Evolutionary conservation across 2,329 filamentous ascomycete species (phyloP).

Genomic region (Ceratocystiopsis sp.): DNA sequence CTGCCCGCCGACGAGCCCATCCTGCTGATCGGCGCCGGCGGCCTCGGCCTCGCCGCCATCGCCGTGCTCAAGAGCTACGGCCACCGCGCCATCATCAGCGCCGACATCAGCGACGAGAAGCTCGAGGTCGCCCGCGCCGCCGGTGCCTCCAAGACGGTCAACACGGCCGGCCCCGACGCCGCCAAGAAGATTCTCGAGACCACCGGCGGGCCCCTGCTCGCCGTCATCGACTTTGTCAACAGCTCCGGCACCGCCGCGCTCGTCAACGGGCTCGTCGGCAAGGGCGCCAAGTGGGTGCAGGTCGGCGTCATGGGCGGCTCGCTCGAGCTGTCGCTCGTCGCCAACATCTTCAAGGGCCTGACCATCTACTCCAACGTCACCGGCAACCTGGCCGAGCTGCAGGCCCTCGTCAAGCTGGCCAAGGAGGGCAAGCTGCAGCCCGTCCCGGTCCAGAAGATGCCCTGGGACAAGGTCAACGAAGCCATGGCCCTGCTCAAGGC

Average conservation of each 20-base stretch:
- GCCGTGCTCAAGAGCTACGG: conserved; percentile 2
- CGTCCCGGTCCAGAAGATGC: conserved; percentile 3
- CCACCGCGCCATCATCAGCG: conserved; percentile 1
- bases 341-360: conserved; percentile 5
- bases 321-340: conserved; percentile 2
- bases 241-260: conserved; percentile 2
- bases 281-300: conserved; percentile 6
- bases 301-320: conserved; percentile 6
- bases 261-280: conserved; percentile 3
- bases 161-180: conserved; percentile 3
- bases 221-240: conserved; percentile 7
- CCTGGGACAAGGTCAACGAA: conserved; percentile 3
- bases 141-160: conserved; percentile 10
- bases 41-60: conserved; percentile 4
- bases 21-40: conserved; percentile 3
- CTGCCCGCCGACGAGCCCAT: conserved; percentile 3
- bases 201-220: conserved; percentile 5
- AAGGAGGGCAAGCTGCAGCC: conserved; percentile 1
- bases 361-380: conserved; percentile 5
- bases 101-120: conserved; percentile 5
- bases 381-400: conserved; percentile 3
- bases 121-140: conserved; percentile 3
- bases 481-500: conserved; percentile 3
- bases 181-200: conserved; percentile 8
- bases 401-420: neutral